Percentiles rank a stretch among this genome's conserved stretches.
phyloP scores from a whole-genome alignment of 352 stramenopile genomes.

The Aphanomyces euteiches region DNA sequence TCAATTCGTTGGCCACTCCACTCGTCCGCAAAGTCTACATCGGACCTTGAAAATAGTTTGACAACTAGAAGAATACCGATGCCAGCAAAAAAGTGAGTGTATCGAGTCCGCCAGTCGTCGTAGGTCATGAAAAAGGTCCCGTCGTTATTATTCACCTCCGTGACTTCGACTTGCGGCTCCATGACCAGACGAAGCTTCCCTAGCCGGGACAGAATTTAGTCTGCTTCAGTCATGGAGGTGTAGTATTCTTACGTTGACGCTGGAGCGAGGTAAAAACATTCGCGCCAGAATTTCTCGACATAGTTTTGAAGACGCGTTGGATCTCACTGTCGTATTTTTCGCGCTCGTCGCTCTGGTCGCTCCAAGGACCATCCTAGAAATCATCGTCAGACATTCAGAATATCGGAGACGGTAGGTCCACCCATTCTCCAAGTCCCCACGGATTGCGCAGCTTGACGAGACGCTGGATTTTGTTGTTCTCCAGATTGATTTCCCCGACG shows the following conservation, averaged over 20 bases:
- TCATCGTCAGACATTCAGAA: not conserved
- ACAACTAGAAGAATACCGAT: conserved; percentile 47
- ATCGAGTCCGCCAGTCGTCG: conserved; percentile 82
- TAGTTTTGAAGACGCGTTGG: conserved; percentile 64
- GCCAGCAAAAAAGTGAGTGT: conserved; percentile 88
- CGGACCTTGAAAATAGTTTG: not conserved
- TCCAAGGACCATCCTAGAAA: conserved; percentile 73
- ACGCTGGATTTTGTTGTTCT: conserved; percentile 45
- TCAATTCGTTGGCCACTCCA: conserved; percentile 75
- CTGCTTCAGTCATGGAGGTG: not conserved
- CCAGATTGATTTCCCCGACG: conserved; percentile 60
- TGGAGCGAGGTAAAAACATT: conserved; percentile 68
- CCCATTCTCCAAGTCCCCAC: conserved; percentile 90
- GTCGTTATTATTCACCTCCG: conserved; percentile 80
- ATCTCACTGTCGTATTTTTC: conserved; percentile 77
- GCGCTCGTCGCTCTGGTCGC: conserved; percentile 71
- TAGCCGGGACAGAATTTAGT: conserved; percentile 34
- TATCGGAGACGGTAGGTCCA: conserved; percentile 31
- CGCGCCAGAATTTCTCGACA: conserved; percentile 58
- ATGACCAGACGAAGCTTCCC: conserved; percentile 56
- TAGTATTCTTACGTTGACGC: conserved; percentile 16
- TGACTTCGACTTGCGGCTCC: conserved; percentile 67
- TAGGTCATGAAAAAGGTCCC: conserved; percentile 92
- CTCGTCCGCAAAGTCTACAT: conserved; percentile 80
- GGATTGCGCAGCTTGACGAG: conserved; percentile 86